These are phyloP conservation scores for Geotrichum citri-aurantii DNA, from an alignment of 1,139 yeast species.

Conservation along the genomic window DNA sequence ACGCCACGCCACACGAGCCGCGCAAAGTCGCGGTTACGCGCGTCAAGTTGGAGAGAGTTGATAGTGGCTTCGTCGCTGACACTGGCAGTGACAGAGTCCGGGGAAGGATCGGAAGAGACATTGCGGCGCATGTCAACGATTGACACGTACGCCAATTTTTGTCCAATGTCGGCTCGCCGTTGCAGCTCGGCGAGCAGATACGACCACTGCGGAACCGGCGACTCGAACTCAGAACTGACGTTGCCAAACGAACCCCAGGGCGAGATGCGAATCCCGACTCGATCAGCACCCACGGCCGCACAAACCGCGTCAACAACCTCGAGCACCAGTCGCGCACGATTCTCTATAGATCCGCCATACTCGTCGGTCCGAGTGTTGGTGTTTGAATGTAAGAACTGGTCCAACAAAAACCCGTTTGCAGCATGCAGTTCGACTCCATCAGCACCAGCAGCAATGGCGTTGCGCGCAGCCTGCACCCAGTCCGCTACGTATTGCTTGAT, in stretches of 20 bases:
- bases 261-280: conserved; percentile 53
- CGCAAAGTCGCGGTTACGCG: conserved; percentile 32
- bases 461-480: conserved; percentile 43
- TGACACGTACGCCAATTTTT: conserved; percentile 47
- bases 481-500: conserved; percentile 39
- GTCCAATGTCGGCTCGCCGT: conserved; percentile 33
- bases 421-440: conserved; percentile 65
- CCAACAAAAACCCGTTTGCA: conserved; percentile 64
- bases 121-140: conserved; percentile 45
- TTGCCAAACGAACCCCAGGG: conserved; percentile 45
- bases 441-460: conserved; percentile 54
- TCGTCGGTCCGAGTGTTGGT: conserved; percentile 59
- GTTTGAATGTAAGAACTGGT: conserved; percentile 50
- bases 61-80: not conserved
- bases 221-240: conserved; percentile 25
- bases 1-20: conserved; percentile 45
- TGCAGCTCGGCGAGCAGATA: conserved; percentile 32
- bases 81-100: not conserved
- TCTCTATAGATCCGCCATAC: conserved; percentile 64
- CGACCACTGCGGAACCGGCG: conserved; percentile 28
- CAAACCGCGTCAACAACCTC: conserved; percentile 50
- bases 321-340: conserved; percentile 53
- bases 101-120: not conserved
- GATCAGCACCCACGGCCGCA: conserved; percentile 45
- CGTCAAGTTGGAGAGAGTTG: not conserved